Evolutionary conservation across 1,139 yeast species (phyloP), one percentile per base, ranked within the genome.

Genomic region (Geotrichum citri-aurantii): DNA sequence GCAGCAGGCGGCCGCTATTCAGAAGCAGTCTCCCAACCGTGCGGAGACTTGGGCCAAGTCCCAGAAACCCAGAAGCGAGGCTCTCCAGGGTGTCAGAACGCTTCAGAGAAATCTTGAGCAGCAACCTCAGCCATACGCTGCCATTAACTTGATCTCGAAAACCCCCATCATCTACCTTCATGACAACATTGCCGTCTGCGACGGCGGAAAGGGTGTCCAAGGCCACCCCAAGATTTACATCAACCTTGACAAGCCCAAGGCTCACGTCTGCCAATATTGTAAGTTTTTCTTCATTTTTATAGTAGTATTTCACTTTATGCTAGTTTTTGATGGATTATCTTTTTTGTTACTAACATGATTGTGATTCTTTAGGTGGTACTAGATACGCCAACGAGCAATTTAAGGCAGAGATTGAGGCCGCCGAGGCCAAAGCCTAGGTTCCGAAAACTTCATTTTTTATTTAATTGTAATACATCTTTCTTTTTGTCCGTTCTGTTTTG

Each of bases 161-260:
- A 84, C 84, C 69, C 96, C 96, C 11, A 75, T 89, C 54, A 77
- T 83, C 66, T 86, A 81, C 70, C 76, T 88, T 65, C 82, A 81
- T 65, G 78, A 78, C 46, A 80, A 81, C 67, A 72, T 83, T 60
- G 96, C 96, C 1, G 95, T 86, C 23, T 89, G 96, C 71, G 90
- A 87, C 69, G 96, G 96, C 48, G 88, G 89, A 66, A 83, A 79
- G 68, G 90, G 89, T 24, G 81, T 82, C 44, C 84, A 83, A 68
- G 96, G 96, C 24, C 96, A 89, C 71, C 96, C 96, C 55, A 87
- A 86, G 74, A 83, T 89, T 46, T 89, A 76, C 72, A 88, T 89
- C 73, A 88, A 87, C 74, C 80, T 88, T 69, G 96, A 88, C 71
- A 84, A 83, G 70, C 86, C 90, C 29, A 82, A 83, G 63, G 79